Conservation (phyloP, 1,284 basidiomycete genomes). For the Austroboletus novae-zelandiae region DNA sequence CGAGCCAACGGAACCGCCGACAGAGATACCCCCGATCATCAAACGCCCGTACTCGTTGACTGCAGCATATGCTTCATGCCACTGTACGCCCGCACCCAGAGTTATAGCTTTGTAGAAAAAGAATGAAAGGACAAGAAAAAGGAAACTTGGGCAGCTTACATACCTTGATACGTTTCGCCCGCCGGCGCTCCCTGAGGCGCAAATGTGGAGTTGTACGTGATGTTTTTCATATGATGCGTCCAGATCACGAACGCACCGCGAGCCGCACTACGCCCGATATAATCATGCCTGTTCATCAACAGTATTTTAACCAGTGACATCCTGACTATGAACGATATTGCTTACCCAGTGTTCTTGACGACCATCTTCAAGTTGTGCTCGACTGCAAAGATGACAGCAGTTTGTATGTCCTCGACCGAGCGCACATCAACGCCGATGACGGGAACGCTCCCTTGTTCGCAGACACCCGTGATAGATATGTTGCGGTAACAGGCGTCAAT, state of each 20-base stretch:
- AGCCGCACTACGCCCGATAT: constrained; percentile 38
- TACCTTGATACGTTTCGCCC: constrained; percentile 16
- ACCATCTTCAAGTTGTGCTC: constrained; percentile 42
- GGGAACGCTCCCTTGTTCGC: constrained; percentile 16
- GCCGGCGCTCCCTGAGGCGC: constrained; percentile 29
- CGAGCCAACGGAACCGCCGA: constrained; percentile 39
- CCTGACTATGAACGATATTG: too few species aligned
- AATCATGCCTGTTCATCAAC: constrained; percentile 32
- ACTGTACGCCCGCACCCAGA: constrained; percentile 46
- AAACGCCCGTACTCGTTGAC: constrained; percentile 34
- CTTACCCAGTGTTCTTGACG: constrained; percentile 49
- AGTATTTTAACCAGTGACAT: too few species aligned
- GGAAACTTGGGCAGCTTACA: background rate
- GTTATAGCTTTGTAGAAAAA: constrained; percentile 31
- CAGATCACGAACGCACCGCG: constrained; percentile 39
- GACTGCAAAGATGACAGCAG: constrained; percentile 29
- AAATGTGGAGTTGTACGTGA: constrained; percentile 32
- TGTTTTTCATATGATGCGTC: constrained; percentile 39
- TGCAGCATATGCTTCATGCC: constrained; percentile 42
- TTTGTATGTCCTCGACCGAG: constrained; percentile 37
- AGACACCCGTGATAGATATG: constrained; percentile 1
- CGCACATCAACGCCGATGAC: constrained; percentile 26
- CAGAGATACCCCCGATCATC: constrained; percentile 33
- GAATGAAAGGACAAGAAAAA: too few species aligned
- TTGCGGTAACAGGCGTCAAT: background rate